Conservation (phyloP, 495 filamentous ascomycete species). For the Pyronema domesticum region DNA sequence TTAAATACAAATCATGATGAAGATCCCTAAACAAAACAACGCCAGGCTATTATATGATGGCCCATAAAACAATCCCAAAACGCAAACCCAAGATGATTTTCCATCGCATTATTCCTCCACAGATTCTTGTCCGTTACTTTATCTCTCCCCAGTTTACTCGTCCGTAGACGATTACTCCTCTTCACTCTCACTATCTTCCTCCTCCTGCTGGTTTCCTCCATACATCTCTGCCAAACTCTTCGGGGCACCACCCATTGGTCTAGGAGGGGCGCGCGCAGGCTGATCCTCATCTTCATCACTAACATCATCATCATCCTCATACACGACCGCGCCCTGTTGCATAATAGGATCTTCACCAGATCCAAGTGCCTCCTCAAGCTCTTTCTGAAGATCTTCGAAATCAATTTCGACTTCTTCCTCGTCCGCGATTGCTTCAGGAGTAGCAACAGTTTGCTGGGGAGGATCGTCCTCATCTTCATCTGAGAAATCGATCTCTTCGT, state of each 20-base stretch:
- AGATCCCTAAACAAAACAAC: too few species aligned
- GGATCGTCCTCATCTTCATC: conserved; percentile 15
- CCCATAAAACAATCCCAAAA: too few species aligned
- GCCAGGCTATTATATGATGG: too few species aligned
- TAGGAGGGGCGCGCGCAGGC: neutral
- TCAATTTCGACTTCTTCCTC: conserved; percentile 13
- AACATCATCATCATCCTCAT: neutral
- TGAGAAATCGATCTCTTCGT: conserved; percentile 15
- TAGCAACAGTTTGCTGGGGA: neutral
- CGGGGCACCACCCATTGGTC: neutral
- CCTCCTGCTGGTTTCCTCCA: neutral
- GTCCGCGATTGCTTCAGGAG: neutral
- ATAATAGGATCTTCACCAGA: conserved; percentile 7
- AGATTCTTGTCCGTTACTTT: too few species aligned
- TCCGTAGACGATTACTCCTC: neutral
- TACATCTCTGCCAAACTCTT: neutral
- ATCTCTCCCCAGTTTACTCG: too few species aligned
- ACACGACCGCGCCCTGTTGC: neutral
- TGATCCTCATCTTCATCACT: conserved; percentile 5
- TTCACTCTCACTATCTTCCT: conserved; percentile 7
- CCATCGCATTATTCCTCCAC: too few species aligned
- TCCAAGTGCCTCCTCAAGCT: conserved; percentile 16
- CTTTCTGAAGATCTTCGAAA: conserved; percentile 11
- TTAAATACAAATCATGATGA: too few species aligned
- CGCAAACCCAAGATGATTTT: too few species aligned